Evolutionary conservation across 352 stramenopile genomes (phyloP), one percentile per base, ranked within the genome.

Genomic region (Globisporangium cystogenes): DNA sequence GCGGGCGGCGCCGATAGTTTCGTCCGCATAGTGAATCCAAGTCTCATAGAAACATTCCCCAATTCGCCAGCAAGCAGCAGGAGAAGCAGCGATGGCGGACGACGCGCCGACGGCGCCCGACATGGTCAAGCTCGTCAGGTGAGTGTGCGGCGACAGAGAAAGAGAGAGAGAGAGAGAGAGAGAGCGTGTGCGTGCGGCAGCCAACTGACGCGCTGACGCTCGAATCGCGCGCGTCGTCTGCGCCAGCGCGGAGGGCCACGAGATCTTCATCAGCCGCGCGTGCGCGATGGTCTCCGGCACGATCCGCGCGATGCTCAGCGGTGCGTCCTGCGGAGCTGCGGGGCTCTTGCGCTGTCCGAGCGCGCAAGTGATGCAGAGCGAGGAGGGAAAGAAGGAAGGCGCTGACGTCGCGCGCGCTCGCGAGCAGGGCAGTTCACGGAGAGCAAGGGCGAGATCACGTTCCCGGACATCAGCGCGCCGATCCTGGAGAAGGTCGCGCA

Each of bases 401-500:
- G 12, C 29, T 35, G 10, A 12, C 29, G 2, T 12, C 29, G 12
- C 8, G 8, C 10, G 14, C 39, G 27, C 42, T 35, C 16, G 18
- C 41, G 18, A 39, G 27, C 64, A 95, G 87, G 87, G 33, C 83
- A 94, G 56, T 97, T 97, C 59, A 93, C 78, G 20, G 90, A 97
- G 62, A 96, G 82, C 77, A 92, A 95, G 59, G 92, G 92, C 55
- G 91, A 99, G 66, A 98, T 99, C 67, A 90, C 81, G 33, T 99
- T 99, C 66, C 95, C 94, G 0, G 97, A 90, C 56, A 99, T 99
- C 63, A 90, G 87, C 46, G 93, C 90, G 23, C 81, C 85, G 29
- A 98, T 99, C 58, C 68, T 99, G 20, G 97, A 99, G 68, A 98
- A 98, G 61, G 91, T 98, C 33, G 96, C 96, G 43, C 91, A 98